Evolutionary conservation across 306 rosid genomes (phyloP).

Genomic region (Urtica urens): DNA sequence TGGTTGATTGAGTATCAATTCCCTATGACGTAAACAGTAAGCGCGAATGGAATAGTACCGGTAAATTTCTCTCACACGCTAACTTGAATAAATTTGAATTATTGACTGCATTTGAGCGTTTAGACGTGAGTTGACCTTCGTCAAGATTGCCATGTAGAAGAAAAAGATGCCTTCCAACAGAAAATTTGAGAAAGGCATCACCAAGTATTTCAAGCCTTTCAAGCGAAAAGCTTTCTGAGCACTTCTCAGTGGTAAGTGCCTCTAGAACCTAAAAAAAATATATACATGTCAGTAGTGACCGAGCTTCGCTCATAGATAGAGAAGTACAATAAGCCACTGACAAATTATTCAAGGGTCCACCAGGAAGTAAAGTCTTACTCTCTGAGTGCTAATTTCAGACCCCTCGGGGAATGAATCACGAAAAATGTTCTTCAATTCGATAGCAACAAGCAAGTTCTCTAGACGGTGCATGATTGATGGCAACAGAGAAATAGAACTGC

Average conservation of each 20-base stretch:
- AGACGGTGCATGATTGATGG: conserved; percentile 95
- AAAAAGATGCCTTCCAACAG: conserved; percentile 64
- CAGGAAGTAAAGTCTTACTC: conserved; percentile 42
- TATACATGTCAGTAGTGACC: conserved; percentile 12
- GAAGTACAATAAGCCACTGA: background rate
- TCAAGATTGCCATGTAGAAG: conserved; percentile 52
- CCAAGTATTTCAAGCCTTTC: conserved; percentile 98
- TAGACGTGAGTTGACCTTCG: conserved; percentile 82
- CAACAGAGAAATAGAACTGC: conserved; percentile 82
- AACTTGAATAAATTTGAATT: conserved; percentile 71
- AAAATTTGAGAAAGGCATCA: conserved; percentile 88
- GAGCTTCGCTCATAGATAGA: conserved; percentile 4
- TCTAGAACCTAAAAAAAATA: conserved; percentile 55
- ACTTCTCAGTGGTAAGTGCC: conserved; percentile 89
- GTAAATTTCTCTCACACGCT: conserved; percentile 61
- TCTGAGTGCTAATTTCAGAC: conserved; percentile 43
- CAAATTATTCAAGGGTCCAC: conserved; percentile 2
- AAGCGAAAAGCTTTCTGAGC: conserved; percentile 87
- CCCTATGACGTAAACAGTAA: too few species aligned
- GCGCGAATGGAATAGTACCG: conserved; percentile 63
- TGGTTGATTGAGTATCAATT: too few species aligned
- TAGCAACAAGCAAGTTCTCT: conserved; percentile 80
- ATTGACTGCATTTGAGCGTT: conserved; percentile 56
- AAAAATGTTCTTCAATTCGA: conserved; percentile 57
- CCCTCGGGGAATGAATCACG: conserved; percentile 66